A percentile compares a stretch with the other conserved stretches of the same genome.
Conservation (phyloP, 2,329 filamentous ascomycete genomes). For the Talaromyces sp. region DNA sequence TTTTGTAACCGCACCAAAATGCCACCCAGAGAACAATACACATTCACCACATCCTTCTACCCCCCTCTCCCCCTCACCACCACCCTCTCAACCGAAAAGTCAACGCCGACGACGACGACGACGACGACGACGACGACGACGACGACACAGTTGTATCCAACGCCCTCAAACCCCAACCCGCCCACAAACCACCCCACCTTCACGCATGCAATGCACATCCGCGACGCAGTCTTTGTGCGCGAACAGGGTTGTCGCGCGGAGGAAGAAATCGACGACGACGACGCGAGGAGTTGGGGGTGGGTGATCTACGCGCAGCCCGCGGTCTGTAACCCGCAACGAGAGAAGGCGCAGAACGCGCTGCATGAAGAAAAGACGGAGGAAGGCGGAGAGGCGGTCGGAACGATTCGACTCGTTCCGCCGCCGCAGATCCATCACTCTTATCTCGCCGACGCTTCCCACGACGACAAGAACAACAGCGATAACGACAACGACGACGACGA, state of each 20-base stretch:
- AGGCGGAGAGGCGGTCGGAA: constrained; percentile 60
- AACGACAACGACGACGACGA: too few species aligned
- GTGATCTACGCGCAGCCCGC: constrained; percentile 72
- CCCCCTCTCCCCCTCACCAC: constrained; percentile 1
- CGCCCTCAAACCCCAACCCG: constrained; percentile 22
- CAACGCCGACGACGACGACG: too few species aligned
- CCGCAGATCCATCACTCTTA: constrained; percentile 62
- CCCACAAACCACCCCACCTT: constrained; percentile 51
- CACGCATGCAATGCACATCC: constrained; percentile 57
- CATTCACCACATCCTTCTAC: constrained; percentile 8
- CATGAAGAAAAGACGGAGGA: constrained; percentile 18
- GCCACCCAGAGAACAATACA: background rate
- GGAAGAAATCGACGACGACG: constrained; percentile 77
- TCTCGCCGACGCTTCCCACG: too few species aligned
- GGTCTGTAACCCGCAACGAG: too few species aligned
- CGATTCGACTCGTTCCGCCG: constrained; percentile 75
- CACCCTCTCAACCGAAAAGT: background rate
- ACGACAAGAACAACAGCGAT: too few species aligned
- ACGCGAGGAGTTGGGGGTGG: constrained; percentile 78
- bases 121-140: too few species aligned
- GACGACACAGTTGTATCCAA: constrained; percentile 27
- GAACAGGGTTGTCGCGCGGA: constrained; percentile 58
- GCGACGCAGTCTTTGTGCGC: constrained; percentile 55
- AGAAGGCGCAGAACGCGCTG: too few species aligned
- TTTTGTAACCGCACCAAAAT: too few species aligned